These are phyloP conservation scores for Citrus maxima DNA, from an alignment of 345 rosid genomes.

Conservation along the genomic window DNA sequence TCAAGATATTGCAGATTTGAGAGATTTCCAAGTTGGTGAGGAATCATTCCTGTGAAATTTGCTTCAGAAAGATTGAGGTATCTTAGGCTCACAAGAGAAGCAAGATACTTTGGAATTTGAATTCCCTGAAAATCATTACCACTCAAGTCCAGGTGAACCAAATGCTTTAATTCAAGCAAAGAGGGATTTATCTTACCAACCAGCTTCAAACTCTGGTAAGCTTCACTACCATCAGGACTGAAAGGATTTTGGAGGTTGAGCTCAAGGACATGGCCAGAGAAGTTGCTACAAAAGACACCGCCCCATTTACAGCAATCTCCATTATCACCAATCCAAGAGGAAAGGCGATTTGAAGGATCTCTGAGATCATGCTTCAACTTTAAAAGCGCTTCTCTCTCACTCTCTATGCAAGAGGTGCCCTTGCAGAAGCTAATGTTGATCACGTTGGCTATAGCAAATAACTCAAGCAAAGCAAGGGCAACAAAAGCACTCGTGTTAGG, in stretches of 20 bases:
- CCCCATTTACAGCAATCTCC: conserved; percentile 28
- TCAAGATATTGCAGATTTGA: conserved; percentile 18
- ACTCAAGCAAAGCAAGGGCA: too few species aligned
- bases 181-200: conserved; percentile 23
- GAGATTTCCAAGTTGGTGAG: conserved; percentile 28
- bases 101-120: conserved; percentile 2
- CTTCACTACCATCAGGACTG: neutral
- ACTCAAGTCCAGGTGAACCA: conserved; percentile 22
- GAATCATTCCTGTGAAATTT: conserved; percentile 22
- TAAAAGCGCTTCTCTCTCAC: conserved; percentile 21
- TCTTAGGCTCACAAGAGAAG: neutral
- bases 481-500: too few species aligned
- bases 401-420: conserved; percentile 2
- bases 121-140: conserved; percentile 13
- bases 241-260: neutral
- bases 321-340: conserved; percentile 13
- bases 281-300: conserved; percentile 23
- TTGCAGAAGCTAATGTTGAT: neutral
- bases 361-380: conserved; percentile 16
- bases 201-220: neutral
- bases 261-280: conserved; percentile 18
- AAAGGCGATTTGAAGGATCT: conserved; percentile 18
- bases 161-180: conserved; percentile 18
- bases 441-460: too few species aligned
- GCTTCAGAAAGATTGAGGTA: conserved; percentile 21